phyloP scores from a whole-genome alignment of 2,329 filamentous ascomycete genomes.

The Hypoxylon sp. region DNA sequence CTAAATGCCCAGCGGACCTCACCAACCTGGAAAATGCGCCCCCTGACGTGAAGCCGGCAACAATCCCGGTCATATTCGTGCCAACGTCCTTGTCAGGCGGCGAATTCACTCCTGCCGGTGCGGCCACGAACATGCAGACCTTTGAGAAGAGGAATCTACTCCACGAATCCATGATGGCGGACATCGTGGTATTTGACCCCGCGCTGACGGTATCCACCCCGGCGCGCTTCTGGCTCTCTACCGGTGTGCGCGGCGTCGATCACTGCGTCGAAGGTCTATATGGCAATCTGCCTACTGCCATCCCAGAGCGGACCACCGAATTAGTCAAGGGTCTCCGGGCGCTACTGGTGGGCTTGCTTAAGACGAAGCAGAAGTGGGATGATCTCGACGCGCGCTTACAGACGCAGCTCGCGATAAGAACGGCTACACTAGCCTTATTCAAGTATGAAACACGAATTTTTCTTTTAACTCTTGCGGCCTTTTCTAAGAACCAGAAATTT shows the following conservation, averaged over 20 bases:
- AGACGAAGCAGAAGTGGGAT: slow-evolving; percentile 38
- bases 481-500: too few species aligned
- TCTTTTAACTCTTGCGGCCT: too few species aligned
- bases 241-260: slow-evolving; percentile 45
- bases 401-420: slow-evolving; percentile 32
- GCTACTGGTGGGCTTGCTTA: slow-evolving; percentile 36
- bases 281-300: slow-evolving; percentile 22
- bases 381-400: slow-evolving; percentile 45
- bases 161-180: slow-evolving; percentile 41
- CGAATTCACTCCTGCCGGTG: slow-evolving; percentile 58
- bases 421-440: slow-evolving; percentile 11
- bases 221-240: slow-evolving; percentile 46
- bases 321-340: slow-evolving; percentile 21
- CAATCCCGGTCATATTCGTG: slow-evolving; percentile 57
- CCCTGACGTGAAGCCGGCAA: slow-evolving; percentile 44
- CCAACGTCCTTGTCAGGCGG: slow-evolving; percentile 60
- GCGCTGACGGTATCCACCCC: slow-evolving; percentile 44
- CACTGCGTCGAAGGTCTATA: slow-evolving; percentile 44
- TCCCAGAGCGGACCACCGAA: slow-evolving; percentile 15
- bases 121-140: slow-evolving; percentile 55
- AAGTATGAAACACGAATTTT: neutral
- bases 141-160: slow-evolving; percentile 42
- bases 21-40: neutral
- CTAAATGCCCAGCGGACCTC: slow-evolving; percentile 29
- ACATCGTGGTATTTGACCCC: slow-evolving; percentile 44